phyloP scores from a whole-genome alignment of 2,329 filamentous ascomycete genomes.

The Fusarium nodosum region DNA sequence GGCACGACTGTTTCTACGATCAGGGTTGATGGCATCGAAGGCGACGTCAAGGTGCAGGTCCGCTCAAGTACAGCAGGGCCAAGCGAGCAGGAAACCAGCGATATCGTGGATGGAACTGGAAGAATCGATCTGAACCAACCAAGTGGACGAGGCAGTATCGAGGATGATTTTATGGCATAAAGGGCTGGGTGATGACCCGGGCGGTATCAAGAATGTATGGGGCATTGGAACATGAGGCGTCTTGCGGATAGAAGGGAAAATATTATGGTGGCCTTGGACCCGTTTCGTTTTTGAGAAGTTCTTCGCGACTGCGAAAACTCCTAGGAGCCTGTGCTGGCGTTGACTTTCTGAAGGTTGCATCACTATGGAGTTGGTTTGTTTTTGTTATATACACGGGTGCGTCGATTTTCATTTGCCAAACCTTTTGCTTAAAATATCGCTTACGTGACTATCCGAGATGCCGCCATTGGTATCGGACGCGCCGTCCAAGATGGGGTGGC shows the following conservation, averaged over 20 bases:
- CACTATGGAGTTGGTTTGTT: neutral
- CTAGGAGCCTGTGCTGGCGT: neutral
- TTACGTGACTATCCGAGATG: neutral
- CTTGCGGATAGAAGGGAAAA: neutral
- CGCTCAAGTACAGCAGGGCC: constrained; percentile 54
- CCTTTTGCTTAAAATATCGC: neutral
- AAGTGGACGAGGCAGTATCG: constrained; percentile 53
- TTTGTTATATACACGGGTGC: neutral
- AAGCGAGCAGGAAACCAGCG: constrained; percentile 49
- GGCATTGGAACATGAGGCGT: neutral
- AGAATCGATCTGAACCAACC: constrained; percentile 57
- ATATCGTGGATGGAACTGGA: constrained; percentile 61
- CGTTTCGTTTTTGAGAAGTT: neutral
- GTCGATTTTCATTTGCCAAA: neutral
- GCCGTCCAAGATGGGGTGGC: neutral
- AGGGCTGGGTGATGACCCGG: neutral
- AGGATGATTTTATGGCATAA: constrained; percentile 63
- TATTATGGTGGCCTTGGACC: neutral
- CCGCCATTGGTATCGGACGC: neutral
- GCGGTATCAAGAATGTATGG: neutral
- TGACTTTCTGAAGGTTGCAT: constrained; percentile 5
- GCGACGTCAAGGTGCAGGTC: constrained; percentile 69
- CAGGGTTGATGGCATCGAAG: constrained; percentile 68
- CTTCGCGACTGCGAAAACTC: neutral
- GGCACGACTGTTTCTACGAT: constrained; percentile 60